phyloP scores from a whole-genome alignment of 2,329 filamentous ascomycete species.

The Exophiala sideris region DNA sequence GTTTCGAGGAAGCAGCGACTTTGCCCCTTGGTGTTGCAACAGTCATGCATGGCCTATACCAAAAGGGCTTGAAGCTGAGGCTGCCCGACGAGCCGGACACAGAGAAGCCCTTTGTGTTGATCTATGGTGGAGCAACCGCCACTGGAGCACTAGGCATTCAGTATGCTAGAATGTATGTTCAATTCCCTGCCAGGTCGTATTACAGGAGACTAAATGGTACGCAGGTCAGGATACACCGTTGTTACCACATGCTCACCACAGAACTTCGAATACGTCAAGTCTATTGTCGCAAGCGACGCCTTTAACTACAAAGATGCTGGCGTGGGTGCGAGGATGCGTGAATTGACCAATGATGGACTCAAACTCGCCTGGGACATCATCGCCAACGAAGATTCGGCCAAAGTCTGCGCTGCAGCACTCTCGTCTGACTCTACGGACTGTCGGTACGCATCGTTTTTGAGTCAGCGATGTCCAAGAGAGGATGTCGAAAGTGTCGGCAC shows the following conservation, averaged over 20 bases:
- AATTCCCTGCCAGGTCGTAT: constrained; percentile 6
- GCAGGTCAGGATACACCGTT: constrained; percentile 40
- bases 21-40: constrained; percentile 31
- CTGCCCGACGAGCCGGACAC: constrained; percentile 23
- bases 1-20: constrained; percentile 32
- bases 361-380: constrained; percentile 39
- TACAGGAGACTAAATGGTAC: not conserved
- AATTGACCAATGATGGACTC: constrained; percentile 36
- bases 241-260: constrained; percentile 37
- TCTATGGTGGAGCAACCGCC: constrained; percentile 45
- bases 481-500: constrained; percentile 34
- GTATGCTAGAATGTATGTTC: constrained; percentile 34
- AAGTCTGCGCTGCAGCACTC: constrained; percentile 35
- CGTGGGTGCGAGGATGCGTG: constrained; percentile 32
- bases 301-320: constrained; percentile 46
- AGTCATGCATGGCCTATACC: constrained; percentile 10
- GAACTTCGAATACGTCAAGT: constrained; percentile 45
- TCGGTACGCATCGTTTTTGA: constrained; percentile 32
- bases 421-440: constrained; percentile 28
- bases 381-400: constrained; percentile 27
- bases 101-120: constrained; percentile 34
- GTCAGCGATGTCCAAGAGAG: constrained; percentile 27
- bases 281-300: constrained; percentile 42
- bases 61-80: constrained; percentile 23
- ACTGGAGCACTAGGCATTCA: constrained; percentile 43